phyloP scores from a whole-genome alignment of 176 grass and related monocot genomes.

The Oryza meyeriana region DNA sequence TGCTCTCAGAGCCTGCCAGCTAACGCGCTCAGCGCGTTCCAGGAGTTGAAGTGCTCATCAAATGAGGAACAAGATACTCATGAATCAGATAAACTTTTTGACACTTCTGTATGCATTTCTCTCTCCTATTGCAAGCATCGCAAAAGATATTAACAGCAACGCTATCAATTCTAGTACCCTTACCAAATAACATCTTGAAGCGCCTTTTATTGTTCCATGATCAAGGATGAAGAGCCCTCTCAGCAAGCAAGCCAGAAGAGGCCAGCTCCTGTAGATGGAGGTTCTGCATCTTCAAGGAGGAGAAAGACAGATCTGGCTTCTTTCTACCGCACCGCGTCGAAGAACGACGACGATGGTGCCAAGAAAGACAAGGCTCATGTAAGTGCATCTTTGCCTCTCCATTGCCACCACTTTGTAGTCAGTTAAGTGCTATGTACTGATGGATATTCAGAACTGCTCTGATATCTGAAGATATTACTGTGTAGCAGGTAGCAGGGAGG shows the following conservation, averaged over 20 bases:
- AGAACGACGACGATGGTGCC: constrained; percentile 15
- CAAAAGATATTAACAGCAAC: not conserved
- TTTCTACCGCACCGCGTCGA: constrained; percentile 25
- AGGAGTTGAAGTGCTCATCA: constrained; percentile 47
- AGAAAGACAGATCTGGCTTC: constrained; percentile 63
- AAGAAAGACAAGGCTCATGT: constrained; percentile 62
- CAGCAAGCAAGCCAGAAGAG: constrained; percentile 51
- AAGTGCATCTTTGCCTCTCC: not conserved
- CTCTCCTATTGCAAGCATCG: not conserved
- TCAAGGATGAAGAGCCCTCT: constrained; percentile 49
- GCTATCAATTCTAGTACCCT: not conserved
- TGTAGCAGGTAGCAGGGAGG: constrained; percentile 59
- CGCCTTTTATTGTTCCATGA: not conserved
- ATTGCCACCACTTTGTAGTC: not conserved
- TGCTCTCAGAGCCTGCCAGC: constrained; percentile 38
- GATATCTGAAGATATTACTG: not conserved
- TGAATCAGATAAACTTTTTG: constrained; percentile 45
- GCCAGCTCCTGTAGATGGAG: constrained; percentile 27
- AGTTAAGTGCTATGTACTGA: not conserved
- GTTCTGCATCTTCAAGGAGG: constrained; percentile 38
- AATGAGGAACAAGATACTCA: constrained; percentile 42
- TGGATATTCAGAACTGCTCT: not conserved
- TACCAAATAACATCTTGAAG: not conserved
- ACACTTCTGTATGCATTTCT: constrained; percentile 47
- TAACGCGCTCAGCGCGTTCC: not conserved